These are phyloP conservation scores for Colletotrichum sp. DNA, from an alignment of 2,329 filamentous ascomycete genomes.

Conservation along the genomic window DNA sequence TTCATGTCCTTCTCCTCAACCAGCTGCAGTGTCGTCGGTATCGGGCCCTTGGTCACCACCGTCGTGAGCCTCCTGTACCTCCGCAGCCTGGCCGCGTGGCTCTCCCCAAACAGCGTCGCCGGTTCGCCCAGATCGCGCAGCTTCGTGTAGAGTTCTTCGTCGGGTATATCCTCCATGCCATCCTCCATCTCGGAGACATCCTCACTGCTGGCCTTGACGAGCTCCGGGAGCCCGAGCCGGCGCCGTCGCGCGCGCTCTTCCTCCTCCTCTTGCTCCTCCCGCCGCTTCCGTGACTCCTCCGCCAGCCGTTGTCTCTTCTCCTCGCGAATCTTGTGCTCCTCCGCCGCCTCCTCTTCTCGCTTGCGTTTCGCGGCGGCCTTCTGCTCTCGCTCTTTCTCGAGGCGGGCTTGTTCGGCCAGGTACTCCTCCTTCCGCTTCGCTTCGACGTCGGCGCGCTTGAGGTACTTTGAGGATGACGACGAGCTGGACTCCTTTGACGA, in stretches of 20 bases:
- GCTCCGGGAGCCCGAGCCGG: slow-evolving; percentile 79
- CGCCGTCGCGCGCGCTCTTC: slow-evolving; percentile 77
- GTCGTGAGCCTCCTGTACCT: slow-evolving; percentile 72
- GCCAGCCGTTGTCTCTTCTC: slow-evolving; percentile 84
- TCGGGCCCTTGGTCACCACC: slow-evolving; percentile 75
- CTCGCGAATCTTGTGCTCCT: slow-evolving; percentile 71
- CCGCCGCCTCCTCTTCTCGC: slow-evolving; percentile 82
- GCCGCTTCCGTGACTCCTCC: slow-evolving; percentile 74
- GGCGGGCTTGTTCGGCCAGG: slow-evolving; percentile 76
- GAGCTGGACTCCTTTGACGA: slow-evolving; percentile 58
- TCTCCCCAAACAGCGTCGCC: slow-evolving; percentile 79
- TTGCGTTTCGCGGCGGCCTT: slow-evolving; percentile 82
- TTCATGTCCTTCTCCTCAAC: slow-evolving; percentile 91
- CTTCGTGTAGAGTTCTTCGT: slow-evolving; percentile 71
- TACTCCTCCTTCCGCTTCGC: slow-evolving; percentile 82
- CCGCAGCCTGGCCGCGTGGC: slow-evolving; percentile 69
- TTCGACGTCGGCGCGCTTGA: slow-evolving; percentile 86
- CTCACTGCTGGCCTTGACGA: slow-evolving; percentile 52
- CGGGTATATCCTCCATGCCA: slow-evolving; percentile 66
- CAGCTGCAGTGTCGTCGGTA: slow-evolving; percentile 81
- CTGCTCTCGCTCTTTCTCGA: slow-evolving; percentile 74
- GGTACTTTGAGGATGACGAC: slow-evolving; percentile 70
- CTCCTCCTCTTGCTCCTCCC: slow-evolving; percentile 75
- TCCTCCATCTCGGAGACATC: slow-evolving; percentile 48
- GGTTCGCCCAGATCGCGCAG: slow-evolving; percentile 78